A percentile compares a stretch with the other conserved stretches of the same genome.
Evolutionary conservation across 352 stramenopile genomes (phyloP).

Genomic region (Blastocystis sp.): DNA sequence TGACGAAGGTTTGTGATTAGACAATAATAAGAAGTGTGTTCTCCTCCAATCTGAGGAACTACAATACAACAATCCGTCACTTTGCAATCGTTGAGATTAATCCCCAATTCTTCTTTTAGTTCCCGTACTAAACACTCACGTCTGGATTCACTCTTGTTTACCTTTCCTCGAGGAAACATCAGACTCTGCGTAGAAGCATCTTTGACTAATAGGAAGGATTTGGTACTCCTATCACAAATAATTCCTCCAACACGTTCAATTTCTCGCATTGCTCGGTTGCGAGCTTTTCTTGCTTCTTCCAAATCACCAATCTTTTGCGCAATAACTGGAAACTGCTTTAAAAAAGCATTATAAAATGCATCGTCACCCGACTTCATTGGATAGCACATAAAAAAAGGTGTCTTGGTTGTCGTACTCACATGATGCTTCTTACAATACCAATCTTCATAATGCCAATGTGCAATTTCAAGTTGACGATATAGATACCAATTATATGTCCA

Average conservation of each 20-base stretch:
- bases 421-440: slow-evolving; percentile 15
- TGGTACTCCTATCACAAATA: neutral
- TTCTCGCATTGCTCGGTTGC: neutral
- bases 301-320: neutral
- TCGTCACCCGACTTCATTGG: neutral
- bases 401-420: neutral
- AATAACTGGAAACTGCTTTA: neutral
- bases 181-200: neutral
- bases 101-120: slow-evolving; percentile 27
- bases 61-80: neutral
- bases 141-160: slow-evolving; percentile 22
- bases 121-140: slow-evolving; percentile 1
- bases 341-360: neutral
- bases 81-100: slow-evolving; percentile 5
- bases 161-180: slow-evolving; percentile 39
- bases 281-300: neutral
- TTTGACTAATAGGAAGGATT: slow-evolving; percentile 6
- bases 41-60: neutral
- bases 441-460: slow-evolving; percentile 51
- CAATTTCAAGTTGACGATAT: neutral
- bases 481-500: slow-evolving; percentile 47
- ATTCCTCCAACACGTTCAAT: slow-evolving; percentile 21
- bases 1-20: neutral
- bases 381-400: neutral
- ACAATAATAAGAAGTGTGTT: neutral